Percentiles rank a stretch among this genome's conserved stretches.
phyloP scores from a whole-genome alignment of 2,329 filamentous ascomycete species.

The Arthrobotrys pseudoclavata region DNA sequence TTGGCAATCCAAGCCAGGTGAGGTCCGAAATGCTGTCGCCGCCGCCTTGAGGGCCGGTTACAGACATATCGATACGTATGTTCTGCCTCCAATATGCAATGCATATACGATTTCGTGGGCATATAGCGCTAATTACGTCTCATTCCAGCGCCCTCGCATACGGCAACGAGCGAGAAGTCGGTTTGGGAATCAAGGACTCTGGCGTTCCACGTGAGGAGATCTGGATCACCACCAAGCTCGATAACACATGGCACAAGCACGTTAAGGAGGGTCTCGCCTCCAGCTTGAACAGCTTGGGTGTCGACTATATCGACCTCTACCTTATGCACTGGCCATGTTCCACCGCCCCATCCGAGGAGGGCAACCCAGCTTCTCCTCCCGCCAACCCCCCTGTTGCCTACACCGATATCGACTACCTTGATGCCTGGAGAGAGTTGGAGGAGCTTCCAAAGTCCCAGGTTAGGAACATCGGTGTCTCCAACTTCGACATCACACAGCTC shows the following conservation, averaged over 20 bases:
- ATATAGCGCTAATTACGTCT: slow-evolving; percentile 29
- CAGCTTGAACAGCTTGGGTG: slow-evolving; percentile 62
- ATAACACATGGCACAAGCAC: slow-evolving; percentile 82
- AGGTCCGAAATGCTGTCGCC: slow-evolving; percentile 80
- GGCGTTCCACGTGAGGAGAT: slow-evolving; percentile 76
- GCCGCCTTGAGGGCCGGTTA: slow-evolving; percentile 77
- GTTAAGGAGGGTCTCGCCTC: slow-evolving; percentile 74
- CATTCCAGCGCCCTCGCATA: slow-evolving; percentile 75
- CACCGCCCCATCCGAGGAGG: slow-evolving; percentile 72
- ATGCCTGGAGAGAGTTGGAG: slow-evolving; percentile 81
- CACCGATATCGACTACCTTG: slow-evolving; percentile 83
- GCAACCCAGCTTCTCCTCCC: slow-evolving; percentile 21
- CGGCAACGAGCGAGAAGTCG: slow-evolving; percentile 80
- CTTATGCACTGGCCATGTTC: slow-evolving; percentile 80
- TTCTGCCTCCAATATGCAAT: background rate
- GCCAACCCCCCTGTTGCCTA: slow-evolving; percentile 74
- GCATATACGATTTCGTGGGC: background rate
- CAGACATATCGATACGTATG: slow-evolving; percentile 78
- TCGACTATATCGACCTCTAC: slow-evolving; percentile 63
- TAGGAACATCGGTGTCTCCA: slow-evolving; percentile 85
- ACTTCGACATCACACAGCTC: slow-evolving; percentile 85
- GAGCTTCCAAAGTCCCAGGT: slow-evolving; percentile 79
- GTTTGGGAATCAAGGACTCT: slow-evolving; percentile 74
- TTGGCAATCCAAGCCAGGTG: slow-evolving; percentile 79
- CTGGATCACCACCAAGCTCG: slow-evolving; percentile 84